A percentile compares a stretch with the other conserved stretches of the same genome.
Evolutionary conservation across 2,329 filamentous ascomycete genomes (phyloP).

Genomic region (Exserohilum rostratum): DNA sequence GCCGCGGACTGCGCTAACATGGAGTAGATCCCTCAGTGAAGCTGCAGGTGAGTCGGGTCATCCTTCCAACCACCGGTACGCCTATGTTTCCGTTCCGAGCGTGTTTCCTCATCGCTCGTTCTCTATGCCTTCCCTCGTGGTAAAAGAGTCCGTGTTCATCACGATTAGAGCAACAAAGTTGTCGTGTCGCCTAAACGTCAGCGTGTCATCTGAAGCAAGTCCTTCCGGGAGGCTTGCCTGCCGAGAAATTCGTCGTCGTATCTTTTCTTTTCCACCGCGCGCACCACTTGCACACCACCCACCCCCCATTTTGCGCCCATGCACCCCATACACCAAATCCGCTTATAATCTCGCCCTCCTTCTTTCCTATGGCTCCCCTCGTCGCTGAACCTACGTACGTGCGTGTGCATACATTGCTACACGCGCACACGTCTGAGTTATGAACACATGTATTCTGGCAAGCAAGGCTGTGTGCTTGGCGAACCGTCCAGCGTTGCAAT

Average conservation of each 20-base stretch:
- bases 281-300: no score
- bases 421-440: neutral
- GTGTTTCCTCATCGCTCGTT: neutral
- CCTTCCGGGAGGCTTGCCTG: no score
- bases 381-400: no score
- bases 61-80: neutral
- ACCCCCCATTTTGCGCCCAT: no score
- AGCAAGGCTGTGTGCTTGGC: slow-evolving; percentile 2
- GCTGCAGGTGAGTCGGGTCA: neutral
- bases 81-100: neutral
- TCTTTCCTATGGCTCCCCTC: no score
- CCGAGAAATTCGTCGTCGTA: no score
- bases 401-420: neutral
- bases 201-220: neutral
- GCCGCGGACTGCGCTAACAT: neutral
- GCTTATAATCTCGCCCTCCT: no score
- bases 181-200: neutral
- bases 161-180: neutral
- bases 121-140: neutral
- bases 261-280: no score
- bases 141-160: neutral
- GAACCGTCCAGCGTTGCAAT: neutral
- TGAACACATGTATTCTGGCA: neutral
- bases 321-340: no score
- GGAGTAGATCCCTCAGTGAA: neutral